These are phyloP conservation scores for Mucor circinelloides DNA, from an alignment of 371 early-diverging fungal species.

Conservation along the genomic window DNA sequence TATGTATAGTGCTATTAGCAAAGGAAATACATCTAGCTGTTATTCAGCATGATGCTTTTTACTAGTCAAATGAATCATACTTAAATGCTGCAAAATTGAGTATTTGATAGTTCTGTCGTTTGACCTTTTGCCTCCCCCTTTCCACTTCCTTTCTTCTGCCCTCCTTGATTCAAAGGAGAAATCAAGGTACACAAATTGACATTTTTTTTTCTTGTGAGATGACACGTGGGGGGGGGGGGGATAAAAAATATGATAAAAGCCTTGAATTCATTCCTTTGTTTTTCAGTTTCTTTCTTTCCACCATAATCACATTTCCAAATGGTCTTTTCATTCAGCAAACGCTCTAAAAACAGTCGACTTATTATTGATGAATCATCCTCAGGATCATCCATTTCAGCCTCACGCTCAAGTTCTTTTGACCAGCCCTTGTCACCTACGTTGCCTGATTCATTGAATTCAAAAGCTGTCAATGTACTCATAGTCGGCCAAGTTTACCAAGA, in stretches of 20 bases:
- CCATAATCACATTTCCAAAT: neutral
- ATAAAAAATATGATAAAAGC: neutral
- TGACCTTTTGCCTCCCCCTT: no score
- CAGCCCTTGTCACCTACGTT: conserved; percentile 13
- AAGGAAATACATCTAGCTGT: neutral
- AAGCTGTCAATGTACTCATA: conserved; percentile 24
- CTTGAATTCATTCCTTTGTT: neutral
- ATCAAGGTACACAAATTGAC: neutral
- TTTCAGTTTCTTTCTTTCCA: neutral
- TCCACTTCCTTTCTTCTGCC: neutral
- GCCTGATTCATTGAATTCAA: conserved; percentile 11
- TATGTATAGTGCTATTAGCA: neutral
- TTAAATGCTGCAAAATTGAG: no score
- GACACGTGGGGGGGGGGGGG: neutral
- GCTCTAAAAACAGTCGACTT: conserved; percentile 1
- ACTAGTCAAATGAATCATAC: neutral
- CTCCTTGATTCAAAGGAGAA: neutral
- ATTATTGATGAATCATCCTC: conserved; percentile 10
- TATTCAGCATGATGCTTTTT: neutral
- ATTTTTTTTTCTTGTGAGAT: neutral
- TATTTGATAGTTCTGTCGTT: no score
- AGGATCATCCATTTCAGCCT: conserved; percentile 8
- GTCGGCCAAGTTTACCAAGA: conserved; percentile 60
- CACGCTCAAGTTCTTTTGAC: conserved; percentile 18
- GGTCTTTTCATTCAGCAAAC: conserved; percentile 11